Evolutionary conservation across 208 protist genomes (phyloP), one percentile per base, ranked within the genome.

Genomic region (Crithidia sp.): DNA sequence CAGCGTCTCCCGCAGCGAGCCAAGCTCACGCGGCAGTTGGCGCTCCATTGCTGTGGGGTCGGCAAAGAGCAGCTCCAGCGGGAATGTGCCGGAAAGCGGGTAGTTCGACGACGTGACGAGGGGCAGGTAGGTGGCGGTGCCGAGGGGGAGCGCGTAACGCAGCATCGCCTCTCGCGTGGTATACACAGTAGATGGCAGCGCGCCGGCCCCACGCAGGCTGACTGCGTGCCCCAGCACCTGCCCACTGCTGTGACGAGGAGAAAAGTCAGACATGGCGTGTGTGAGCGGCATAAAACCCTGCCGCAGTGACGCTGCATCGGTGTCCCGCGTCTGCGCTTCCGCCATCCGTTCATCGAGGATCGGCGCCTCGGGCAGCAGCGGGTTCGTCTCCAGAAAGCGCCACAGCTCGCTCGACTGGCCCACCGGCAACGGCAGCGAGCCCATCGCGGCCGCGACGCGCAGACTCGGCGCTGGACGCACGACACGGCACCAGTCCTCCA

Each of bases 141-240:
- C 76, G 62, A 96, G 74, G 2, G 87, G 89, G 12, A 92, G 49
- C 5, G 72, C 87, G 69, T 96, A 94, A n/a, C 91, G 89, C 82
- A 93, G 76, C 62, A 93, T 74, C 12, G 89, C 91, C 77, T 96
- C 89, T 6, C 76, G 79, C 19, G 83, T 44, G 5, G 87, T 79
- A 69, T 93, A 96, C 9, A 83, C 77, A 5, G 75, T 47, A 52
- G 76, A 73, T 2, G 72, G 76, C 52, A 96, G 76, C 50, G 60
- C 56, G 37, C 84, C 89, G 2, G 83, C 88, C 16, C 91, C 91
- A 19, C 91, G 87, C 39, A 96, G 63, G 14, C 79, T 87, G 16
- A 92, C 78, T 12, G 84, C 80, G 66, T 94, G 89, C 37, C 91
- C 89, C 50, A 96, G 52, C 19, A 96, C 86, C 57, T 86, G 78